phyloP scores from a whole-genome alignment of 495 filamentous ascomycete genomes.

The Trichoderma gamsii region DNA sequence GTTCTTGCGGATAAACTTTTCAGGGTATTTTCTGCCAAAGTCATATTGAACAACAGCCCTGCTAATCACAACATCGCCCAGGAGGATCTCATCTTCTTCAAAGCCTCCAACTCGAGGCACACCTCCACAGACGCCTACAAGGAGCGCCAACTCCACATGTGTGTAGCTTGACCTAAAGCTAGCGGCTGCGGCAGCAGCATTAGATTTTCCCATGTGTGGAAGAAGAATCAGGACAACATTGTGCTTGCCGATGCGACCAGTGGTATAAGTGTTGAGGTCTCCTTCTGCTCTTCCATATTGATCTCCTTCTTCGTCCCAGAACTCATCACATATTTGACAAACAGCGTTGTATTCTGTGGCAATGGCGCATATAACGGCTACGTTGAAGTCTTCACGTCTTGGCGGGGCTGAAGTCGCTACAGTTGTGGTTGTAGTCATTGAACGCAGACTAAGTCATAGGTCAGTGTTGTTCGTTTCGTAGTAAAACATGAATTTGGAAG shows the following conservation, averaged over 20 bases:
- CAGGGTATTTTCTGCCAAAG: slow-evolving; percentile 32
- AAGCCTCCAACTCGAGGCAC: slow-evolving; percentile 19
- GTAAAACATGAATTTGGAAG: not conserved
- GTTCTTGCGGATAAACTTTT: slow-evolving; percentile 28
- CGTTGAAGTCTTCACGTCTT: slow-evolving; percentile 20
- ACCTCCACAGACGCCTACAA: slow-evolving; percentile 35
- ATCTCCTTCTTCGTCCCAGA: slow-evolving; percentile 25
- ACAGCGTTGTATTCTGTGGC: slow-evolving; percentile 29
- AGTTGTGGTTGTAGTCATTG: not conserved
- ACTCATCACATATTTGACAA: slow-evolving; percentile 27
- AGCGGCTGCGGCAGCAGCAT: slow-evolving; percentile 27
- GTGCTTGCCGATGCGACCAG: slow-evolving; percentile 31
- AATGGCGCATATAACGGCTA: slow-evolving; percentile 29
- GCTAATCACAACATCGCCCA: slow-evolving; percentile 46
- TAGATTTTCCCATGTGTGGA: slow-evolving; percentile 32
- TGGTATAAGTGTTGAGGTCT: slow-evolving; percentile 33
- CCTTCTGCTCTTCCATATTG: slow-evolving; percentile 23
- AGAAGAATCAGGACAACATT: slow-evolving; percentile 34
- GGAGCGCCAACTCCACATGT: slow-evolving; percentile 22
- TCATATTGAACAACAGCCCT: slow-evolving; percentile 34
- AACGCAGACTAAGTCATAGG: not conserved
- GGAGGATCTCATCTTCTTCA: slow-evolving; percentile 24
- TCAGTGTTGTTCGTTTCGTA: not conserved
- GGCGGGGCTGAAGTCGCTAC: not conserved
- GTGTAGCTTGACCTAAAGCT: slow-evolving; percentile 30